Evolutionary conservation across 306 rosid species (phyloP), one percentile per base, ranked within the genome.

Genomic region (Clitoria ternatea): DNA sequence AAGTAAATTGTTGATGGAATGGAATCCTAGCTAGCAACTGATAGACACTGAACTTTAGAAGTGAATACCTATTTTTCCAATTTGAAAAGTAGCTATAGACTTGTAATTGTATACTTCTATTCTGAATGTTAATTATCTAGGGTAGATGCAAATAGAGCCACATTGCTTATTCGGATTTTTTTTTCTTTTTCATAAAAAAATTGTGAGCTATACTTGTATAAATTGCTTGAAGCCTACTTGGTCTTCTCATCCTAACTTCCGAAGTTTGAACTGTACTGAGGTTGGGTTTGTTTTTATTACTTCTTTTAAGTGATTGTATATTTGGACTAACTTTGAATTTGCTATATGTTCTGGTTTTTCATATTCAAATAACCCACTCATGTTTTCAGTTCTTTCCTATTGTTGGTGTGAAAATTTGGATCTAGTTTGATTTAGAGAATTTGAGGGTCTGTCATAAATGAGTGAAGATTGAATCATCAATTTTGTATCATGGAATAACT

Each of bases 401-500:
- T 23, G 42, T 19, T 43, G 62, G 39, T 68, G 24, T 53, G 26
- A 27, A 57, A 75, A 62, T 78, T 62, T 66, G 44, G 54, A 26
- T 70, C 59, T 45, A 18, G 30, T 63, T 77, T 76, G 52, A 26
- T 48, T 39, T 26, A 17, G 13, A 66, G 66, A 63, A 23, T 73
- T 44, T 18, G n/a, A 77, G 29, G 35, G 67, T 35, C 29, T 65
- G 33, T 42, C 1, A 52, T 62, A 29, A 59, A 33, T 2, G 23
- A 45, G 26, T 60, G 69, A 78, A 53, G 49, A 42, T n/a, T 66
- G 48, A 66, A 15, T 15, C 24, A 42, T 48, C 42, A 49, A 14
- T 57, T 42, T 61, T 73, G 40, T 23, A 10, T 80, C 69, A 61
- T 40, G 56, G 54, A 72, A 79, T 88, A 81, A 87, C 72, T 79